Evolutionary conservation across 345 rosid species (phyloP), one percentile per base, ranked within the genome.

Genomic region (Salix purpurea): DNA sequence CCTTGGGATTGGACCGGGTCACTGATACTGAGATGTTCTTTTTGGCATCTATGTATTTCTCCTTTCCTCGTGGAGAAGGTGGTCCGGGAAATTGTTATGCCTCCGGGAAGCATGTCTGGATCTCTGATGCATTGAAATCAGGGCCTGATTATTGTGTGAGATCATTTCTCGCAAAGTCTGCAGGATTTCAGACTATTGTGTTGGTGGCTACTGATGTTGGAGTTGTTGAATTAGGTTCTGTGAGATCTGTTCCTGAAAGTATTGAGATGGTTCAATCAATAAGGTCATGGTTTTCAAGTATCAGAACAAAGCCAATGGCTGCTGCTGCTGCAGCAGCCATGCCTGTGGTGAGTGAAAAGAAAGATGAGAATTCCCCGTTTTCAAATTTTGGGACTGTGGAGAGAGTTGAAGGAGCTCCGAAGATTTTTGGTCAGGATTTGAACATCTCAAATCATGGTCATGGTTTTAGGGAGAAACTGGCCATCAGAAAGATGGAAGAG

Each of bases 1-100:
- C 98, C 50, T 76, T 91, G 28, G 91, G 91, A 64, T 82, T 96
- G 87, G 99, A 96, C 73, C 85, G 90, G 60, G 98, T 96, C 69
- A 96, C 99, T 28, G 92, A 92, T 76, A 96, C 89, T 16, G 99
- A 96, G 94, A 86, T 96, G 88, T 89, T 93, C 86, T 96, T 90
- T 79, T 81, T 96, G 54, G 92, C 97, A 74, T 96, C 99, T 15
- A 93, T 96, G 99, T 96, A 96, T 84, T 96, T 96, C 85, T 92
- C 90, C n/a, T 96, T 96, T 64, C 97, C 91, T 6, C 83, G 82
- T 2, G 99, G 95, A 34, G 89, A 91, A 85, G 98, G 98, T 0
- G 97, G 99, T 18, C 97, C 99, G 0, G 99, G 99, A 11, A 90
- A 83, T 81, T 91, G 97, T 83, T 90, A 85, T 79, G 94, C 87